Evolutionary conservation across 371 early-diverging fungal species (phyloP).

Genomic region (Apophysomyces ossiformis): DNA sequence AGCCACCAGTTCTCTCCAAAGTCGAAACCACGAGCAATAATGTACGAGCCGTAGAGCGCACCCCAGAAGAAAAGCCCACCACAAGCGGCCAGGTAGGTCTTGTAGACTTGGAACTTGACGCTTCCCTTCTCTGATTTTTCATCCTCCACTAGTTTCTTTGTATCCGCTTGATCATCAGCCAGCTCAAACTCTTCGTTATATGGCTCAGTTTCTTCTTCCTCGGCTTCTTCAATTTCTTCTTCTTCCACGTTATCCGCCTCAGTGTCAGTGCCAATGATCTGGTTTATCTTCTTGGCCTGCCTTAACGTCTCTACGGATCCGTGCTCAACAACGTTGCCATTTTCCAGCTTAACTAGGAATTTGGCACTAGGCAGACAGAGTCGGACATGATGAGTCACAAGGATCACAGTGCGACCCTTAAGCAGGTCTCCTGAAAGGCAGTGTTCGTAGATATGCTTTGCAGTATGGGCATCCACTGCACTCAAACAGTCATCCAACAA

Average conservation of each 20-base stretch:
- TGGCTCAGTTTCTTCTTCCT: constrained; percentile 18
- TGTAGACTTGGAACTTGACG: constrained; percentile 64
- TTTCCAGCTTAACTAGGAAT: constrained; percentile 63
- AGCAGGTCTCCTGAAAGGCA: constrained; percentile 70
- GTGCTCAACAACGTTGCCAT: constrained; percentile 50
- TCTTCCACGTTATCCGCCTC: constrained; percentile 1
- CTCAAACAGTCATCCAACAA: constrained; percentile 82
- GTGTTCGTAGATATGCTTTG: constrained; percentile 66
- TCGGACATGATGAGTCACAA: constrained; percentile 86
- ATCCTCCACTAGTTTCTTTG: constrained; percentile 50
- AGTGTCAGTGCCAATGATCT: constrained; percentile 31
- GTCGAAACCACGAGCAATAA: constrained; percentile 48
- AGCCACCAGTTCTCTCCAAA: constrained; percentile 48
- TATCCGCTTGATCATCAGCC: constrained; percentile 26
- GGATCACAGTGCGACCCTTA: constrained; percentile 71
- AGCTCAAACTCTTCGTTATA: constrained; percentile 30
- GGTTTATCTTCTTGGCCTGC: constrained; percentile 30
- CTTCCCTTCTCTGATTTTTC: constrained; percentile 54
- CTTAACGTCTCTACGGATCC: constrained; percentile 40
- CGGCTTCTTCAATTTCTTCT: constrained; percentile 6
- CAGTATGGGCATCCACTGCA: constrained; percentile 86
- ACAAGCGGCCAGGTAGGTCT: constrained; percentile 64
- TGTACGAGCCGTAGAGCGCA: constrained; percentile 45
- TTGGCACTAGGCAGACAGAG: constrained; percentile 72
- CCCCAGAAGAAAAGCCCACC: constrained; percentile 68